Evolutionary conservation across 352 stramenopile genomes (phyloP).

Genomic region (Phytopythium chamaehyphon): DNA sequence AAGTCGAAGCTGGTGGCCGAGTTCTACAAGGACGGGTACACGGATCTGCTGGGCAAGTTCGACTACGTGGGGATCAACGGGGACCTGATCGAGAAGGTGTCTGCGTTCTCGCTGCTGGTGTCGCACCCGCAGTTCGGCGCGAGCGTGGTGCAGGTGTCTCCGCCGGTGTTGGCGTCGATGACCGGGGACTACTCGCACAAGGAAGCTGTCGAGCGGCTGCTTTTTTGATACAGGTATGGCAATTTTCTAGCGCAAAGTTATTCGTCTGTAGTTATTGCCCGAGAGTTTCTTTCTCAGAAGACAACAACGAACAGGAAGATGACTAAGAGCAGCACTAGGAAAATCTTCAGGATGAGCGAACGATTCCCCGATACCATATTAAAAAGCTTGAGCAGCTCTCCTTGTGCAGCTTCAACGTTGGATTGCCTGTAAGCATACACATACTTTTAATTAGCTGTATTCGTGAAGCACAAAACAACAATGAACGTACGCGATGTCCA

Average conservation of each 20-base stretch:
- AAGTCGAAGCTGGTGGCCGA: slow-evolving; percentile 7
- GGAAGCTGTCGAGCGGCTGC: slow-evolving; percentile 18
- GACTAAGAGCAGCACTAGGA: slow-evolving; percentile 73
- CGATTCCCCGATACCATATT: slow-evolving; percentile 81
- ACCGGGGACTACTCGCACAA: slow-evolving; percentile 23
- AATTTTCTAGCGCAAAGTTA: too few relatives aligned
- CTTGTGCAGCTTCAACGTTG: slow-evolving; percentile 70
- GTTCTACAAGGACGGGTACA: slow-evolving; percentile 87
- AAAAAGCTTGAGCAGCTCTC: slow-evolving; percentile 80
- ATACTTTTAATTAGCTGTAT: not conserved
- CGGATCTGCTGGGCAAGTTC: slow-evolving; percentile 65
- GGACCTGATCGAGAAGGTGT: slow-evolving; percentile 27
- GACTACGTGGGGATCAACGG: slow-evolving; percentile 67
- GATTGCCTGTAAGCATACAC: slow-evolving; percentile 52
- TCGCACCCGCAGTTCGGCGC: slow-evolving; percentile 41
- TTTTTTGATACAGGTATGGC: slow-evolving; percentile 17
- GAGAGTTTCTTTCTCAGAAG: slow-evolving; percentile 24
- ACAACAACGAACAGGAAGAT: slow-evolving; percentile 86
- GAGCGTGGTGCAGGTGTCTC: slow-evolving; percentile 34
- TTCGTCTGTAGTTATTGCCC: too few relatives aligned
- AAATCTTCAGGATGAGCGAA: slow-evolving; percentile 85
- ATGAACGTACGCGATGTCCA: slow-evolving; percentile 77
- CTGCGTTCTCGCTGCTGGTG: slow-evolving; percentile 48
- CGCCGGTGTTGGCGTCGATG: slow-evolving; percentile 34
- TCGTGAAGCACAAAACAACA: not conserved